Base-by-base conservation (phyloP, 1,139 yeast species). In the Candida gigantensis region DNA sequence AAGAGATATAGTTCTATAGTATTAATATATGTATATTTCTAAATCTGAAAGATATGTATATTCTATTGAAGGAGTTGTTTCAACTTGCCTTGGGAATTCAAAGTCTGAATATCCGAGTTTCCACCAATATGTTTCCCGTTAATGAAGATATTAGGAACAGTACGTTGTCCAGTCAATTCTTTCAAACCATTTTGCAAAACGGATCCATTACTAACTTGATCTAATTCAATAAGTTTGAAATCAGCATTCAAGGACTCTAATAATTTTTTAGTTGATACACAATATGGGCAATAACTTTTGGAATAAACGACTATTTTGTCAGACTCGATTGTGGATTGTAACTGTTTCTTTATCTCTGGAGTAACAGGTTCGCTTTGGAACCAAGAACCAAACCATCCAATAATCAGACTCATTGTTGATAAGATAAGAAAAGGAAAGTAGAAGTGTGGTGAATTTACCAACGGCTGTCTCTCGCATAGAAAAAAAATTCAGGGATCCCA, bases 91-190 rank as follows among this genome's bases (percentile, higher is more conserved):
- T 36, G 41, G 4, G 30, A 21, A 46, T 69, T 65, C 57, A 79
- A 67, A 26, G 67, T 63, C 62, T 85, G 92, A 44, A 87, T 63
- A 48, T 85, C 95, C 27, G 88, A 80, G 72, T 85, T 84, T 38
- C 97, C 97, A 43, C 97, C 97, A 51, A 89, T 78, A 65, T 86
- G 95, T 60, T 85, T 69, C 39, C 94, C 95, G 35, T 73, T 77
- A 53, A 89, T 87, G 63, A 82, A 87, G 46, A 88, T 72, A 60
- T 84, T 88, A 43, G 97, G 97, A 36, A 89, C 96, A 11, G 96
- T 86, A 45, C 76, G 71, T 66, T 89, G 96, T 40, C 95, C 94
- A 20, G 90, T 82, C 44, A 85, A 58, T 51, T 81, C 77, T 30
- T 54, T 57, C 42, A 89, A 70, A 32, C 87, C 92, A 34, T 69